Percentiles rank a stretch among this genome's conserved stretches.
Evolutionary conservation across 345 rosid genomes (phyloP).

Genomic region (Corchorus capsularis): DNA sequence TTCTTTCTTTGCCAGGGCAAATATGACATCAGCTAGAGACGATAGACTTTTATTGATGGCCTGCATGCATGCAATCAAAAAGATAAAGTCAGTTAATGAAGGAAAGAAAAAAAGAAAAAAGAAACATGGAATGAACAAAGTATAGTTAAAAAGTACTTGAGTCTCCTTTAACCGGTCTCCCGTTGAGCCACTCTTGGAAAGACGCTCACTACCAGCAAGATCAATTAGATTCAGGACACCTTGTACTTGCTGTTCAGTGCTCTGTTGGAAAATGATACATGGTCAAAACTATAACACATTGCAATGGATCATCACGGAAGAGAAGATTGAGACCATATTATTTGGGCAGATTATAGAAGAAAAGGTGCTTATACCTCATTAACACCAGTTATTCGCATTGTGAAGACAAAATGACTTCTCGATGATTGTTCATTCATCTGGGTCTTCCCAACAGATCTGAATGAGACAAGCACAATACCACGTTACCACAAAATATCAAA

Average conservation of each 20-base stretch:
- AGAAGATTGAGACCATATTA: not conserved
- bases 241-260: constrained; percentile 96
- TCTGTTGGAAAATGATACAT: constrained; percentile 38
- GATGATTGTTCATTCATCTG: constrained; percentile 98
- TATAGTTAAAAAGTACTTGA: constrained; percentile 52
- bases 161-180: constrained; percentile 96
- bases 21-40: constrained; percentile 86
- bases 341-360: not conserved
- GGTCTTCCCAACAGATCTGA: constrained; percentile 94
- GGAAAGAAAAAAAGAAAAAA: not conserved
- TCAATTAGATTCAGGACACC: constrained; percentile 95
- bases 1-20: constrained; percentile 90
- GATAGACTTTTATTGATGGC: constrained; percentile 95
- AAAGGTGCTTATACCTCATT: constrained; percentile 60
- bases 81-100: not conserved
- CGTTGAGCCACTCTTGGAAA: constrained; percentile 93
- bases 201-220: constrained; percentile 99
- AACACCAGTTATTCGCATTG: constrained; percentile 75
- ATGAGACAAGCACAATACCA: constrained; percentile 7
- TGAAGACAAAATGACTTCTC: constrained; percentile 95
- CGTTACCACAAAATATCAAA: not conserved
- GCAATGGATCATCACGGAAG: not conserved
- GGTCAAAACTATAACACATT: constrained; percentile 7
- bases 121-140: not conserved
- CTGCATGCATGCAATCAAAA: constrained; percentile 44